These are phyloP conservation scores for Microglena sp. DNA, from an alignment of 139 green algal genomes.

Conservation along the genomic window DNA sequence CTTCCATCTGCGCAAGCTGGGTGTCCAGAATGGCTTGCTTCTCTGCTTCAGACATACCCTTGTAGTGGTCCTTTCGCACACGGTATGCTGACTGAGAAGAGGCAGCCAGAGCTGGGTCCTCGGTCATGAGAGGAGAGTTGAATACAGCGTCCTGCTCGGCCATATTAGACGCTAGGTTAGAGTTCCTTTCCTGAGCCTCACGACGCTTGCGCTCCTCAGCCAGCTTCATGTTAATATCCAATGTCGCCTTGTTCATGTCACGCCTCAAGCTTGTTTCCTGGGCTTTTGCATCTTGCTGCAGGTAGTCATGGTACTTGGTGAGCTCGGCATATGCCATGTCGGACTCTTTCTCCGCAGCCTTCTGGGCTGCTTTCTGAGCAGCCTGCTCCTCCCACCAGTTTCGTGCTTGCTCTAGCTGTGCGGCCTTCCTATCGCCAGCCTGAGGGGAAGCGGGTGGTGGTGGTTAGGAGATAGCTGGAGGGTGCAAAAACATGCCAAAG, in stretches of 20 bases:
- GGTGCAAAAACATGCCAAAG: neutral
- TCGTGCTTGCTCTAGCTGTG: conserved; percentile 50
- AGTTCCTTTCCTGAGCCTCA: neutral
- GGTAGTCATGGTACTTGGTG: conserved; percentile 28
- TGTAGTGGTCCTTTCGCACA: conserved; percentile 41
- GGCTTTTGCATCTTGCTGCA: conserved; percentile 19
- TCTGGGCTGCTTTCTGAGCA: conserved; percentile 30
- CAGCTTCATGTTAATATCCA: conserved; percentile 27
- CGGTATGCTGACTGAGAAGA: conserved; percentile 16
- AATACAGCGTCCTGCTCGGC: conserved; percentile 31
- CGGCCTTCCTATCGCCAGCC: conserved; percentile 34
- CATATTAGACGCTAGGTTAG: conserved; percentile 23
- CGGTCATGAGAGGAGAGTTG: conserved; percentile 30
- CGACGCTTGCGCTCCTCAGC: conserved; percentile 29
- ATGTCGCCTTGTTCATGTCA: conserved; percentile 15
- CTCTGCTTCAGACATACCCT: conserved; percentile 36
- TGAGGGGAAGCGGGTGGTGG: conserved; percentile 9
- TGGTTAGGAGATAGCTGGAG: neutral
- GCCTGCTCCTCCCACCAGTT: conserved; percentile 57
- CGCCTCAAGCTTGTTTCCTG: conserved; percentile 21
- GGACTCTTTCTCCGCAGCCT: conserved; percentile 21
- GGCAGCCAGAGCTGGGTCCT: conserved; percentile 32
- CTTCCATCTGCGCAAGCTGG: conserved; percentile 45
- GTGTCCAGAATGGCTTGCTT: conserved; percentile 30
- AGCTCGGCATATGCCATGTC: conserved; percentile 35